These are phyloP conservation scores for Dipsacomyces acuminosporus DNA, from an alignment of 371 early-diverging fungal species.

Conservation along the genomic window DNA sequence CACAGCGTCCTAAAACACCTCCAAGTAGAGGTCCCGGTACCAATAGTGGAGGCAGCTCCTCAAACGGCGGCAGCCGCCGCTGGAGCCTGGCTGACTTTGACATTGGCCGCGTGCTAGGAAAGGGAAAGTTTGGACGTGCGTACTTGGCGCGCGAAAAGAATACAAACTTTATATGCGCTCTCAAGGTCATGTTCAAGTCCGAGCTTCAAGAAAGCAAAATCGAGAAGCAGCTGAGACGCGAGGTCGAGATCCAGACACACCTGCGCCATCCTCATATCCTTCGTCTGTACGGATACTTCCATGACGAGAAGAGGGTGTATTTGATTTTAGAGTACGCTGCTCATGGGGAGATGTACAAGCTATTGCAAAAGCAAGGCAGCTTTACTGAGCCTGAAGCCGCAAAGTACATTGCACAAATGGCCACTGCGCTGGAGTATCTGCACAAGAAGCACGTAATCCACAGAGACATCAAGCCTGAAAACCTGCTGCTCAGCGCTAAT, in stretches of 20 bases:
- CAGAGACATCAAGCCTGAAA: slow-evolving; percentile 95
- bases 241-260: slow-evolving; percentile 97
- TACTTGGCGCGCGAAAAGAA: slow-evolving; percentile 90
- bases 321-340: slow-evolving; percentile 96
- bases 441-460: slow-evolving; percentile 96
- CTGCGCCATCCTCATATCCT: slow-evolving; percentile 93
- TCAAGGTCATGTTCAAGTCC: slow-evolving; percentile 88
- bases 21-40: not conserved
- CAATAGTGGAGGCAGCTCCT: not conserved
- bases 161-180: slow-evolving; percentile 80
- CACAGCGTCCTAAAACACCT: not conserved
- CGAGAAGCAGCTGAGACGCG: slow-evolving; percentile 87
- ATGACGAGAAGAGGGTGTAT: slow-evolving; percentile 88
- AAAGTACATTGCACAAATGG: slow-evolving; percentile 88
- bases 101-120: slow-evolving; percentile 87
- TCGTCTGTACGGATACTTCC: slow-evolving; percentile 95
- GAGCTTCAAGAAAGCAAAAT: slow-evolving; percentile 71
- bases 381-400: slow-evolving; percentile 78
- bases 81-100: slow-evolving; percentile 97
- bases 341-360: slow-evolving; percentile 89
- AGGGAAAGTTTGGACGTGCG: slow-evolving; percentile 98
- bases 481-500: slow-evolving; percentile 81
- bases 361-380: slow-evolving; percentile 57
- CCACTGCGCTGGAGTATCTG: slow-evolving; percentile 82
- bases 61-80: slow-evolving; percentile 13